Evolutionary conservation across 805 yeast species (phyloP), one percentile per base, ranked within the genome.

Genomic region (Lipomyces yamanashiensis): DNA sequence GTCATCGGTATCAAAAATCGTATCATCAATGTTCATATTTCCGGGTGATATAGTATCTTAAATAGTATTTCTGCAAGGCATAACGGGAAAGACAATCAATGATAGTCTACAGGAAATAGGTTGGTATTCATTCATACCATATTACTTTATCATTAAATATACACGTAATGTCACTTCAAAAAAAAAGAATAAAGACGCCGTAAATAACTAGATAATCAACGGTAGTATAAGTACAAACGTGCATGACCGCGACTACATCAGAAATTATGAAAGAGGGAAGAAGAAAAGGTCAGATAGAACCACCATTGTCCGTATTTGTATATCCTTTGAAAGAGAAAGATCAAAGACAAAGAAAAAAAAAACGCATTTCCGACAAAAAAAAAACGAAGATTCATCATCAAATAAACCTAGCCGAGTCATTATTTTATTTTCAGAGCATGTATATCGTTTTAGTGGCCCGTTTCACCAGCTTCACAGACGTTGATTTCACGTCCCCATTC

Each of bases 401-500:
- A 10, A 17, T 34, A 43, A 1, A 9, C 7, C 51, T 19, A 6
- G 15, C 3, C 17, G 28, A 28, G 28, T 28, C 28, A 28, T 28
- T 28, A 28, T 28, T 28, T 28, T 28, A 28, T 28, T 28, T 28
- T 28, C 28, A 28, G 28, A 28, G 28, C 28, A 28, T 28, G 9
- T 23, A 17, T 49, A 13, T 23, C 3, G 40, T 47, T 47, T 44
- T 41, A 62, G 28, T 62, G 61, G 34, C 78, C 79, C 43, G 67
- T 58, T 47, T 81, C 86, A 13, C 89, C 92, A 28, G 89, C 88
- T 41, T 83, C 85, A 74, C 97, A 92, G 34, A 90, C 86, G 63
- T 79, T 82, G 67, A 93, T 92, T 74, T 90, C 96, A 63, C 98
- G 80, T 0, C 96, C 96, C 98, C 98, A 93, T 76, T 95, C 98